These are phyloP conservation scores for Alternaria postmessia DNA, from an alignment of 2,329 filamentous ascomycete species.

Conservation along the genomic window DNA sequence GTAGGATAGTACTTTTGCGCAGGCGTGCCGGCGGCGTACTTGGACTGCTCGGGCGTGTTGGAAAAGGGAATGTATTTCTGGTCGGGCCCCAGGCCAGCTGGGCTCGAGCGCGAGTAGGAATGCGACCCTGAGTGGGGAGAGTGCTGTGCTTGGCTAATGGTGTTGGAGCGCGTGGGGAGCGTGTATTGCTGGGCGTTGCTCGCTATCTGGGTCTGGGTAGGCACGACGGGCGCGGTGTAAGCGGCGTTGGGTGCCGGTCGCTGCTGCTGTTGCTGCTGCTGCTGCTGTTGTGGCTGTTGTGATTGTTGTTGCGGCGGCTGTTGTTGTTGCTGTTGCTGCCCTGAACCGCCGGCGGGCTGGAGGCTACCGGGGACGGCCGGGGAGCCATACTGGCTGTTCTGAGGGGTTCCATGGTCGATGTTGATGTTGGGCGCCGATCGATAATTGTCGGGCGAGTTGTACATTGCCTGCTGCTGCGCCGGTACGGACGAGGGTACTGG, in stretches of 20 bases:
- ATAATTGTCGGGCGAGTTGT: constrained; percentile 61
- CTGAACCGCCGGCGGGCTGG: constrained; percentile 59
- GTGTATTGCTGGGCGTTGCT: constrained; percentile 67
- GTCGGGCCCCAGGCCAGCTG: constrained; percentile 67
- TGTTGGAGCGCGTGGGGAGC: constrained; percentile 71
- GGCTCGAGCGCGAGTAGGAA: constrained; percentile 85
- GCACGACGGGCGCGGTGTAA: constrained; percentile 67
- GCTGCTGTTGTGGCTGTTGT: constrained; percentile 32
- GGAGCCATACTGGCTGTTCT: constrained; percentile 55
- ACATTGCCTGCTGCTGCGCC: constrained; percentile 47
- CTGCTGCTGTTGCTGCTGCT: constrained; percentile 53
- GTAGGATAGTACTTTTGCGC: constrained; percentile 67
- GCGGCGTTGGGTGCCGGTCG: constrained; percentile 62
- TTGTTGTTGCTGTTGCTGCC: constrained; percentile 43
- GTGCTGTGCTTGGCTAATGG: constrained; percentile 64
- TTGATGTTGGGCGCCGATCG: constrained; percentile 63
- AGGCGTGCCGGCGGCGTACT: constrained; percentile 52
- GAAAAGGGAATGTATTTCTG: constrained; percentile 70
- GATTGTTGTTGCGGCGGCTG: constrained; percentile 40
- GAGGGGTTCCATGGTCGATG: constrained; percentile 65
- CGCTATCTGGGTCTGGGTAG: constrained; percentile 61
- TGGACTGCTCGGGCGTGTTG: constrained; percentile 69
- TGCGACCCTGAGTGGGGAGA: constrained; percentile 40
- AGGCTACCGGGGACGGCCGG: constrained; percentile 66
- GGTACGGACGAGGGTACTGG: constrained; percentile 51